A percentile compares a stretch with the other conserved stretches of the same genome.
Conservation (phyloP, 176 grass and related monocot species). For the Ananas comosus region DNA sequence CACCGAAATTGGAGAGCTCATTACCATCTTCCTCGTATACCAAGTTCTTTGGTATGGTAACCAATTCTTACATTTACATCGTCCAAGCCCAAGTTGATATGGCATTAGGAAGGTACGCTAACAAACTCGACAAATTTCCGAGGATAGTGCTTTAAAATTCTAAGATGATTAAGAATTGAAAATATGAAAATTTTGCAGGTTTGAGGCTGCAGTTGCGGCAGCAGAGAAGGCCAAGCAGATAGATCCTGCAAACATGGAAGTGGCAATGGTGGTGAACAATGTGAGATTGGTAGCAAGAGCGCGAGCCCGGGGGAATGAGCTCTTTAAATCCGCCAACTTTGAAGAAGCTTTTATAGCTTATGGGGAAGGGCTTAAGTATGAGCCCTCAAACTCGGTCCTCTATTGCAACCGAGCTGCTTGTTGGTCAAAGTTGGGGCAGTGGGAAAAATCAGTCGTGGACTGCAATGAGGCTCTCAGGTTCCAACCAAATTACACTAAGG, state of each 20-base stretch:
- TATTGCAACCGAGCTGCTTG: conserved; percentile 94
- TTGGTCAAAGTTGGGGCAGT: conserved; percentile 68
- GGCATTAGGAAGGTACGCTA: conserved; percentile 76
- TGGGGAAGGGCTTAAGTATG: conserved; percentile 82
- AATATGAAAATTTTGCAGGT: conserved; percentile 47
- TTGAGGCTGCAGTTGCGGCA: conserved; percentile 61
- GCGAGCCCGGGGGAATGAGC: conserved; percentile 73
- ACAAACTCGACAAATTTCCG: conserved; percentile 10
- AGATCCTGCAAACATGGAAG: conserved; percentile 51
- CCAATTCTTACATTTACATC: conserved; percentile 57
- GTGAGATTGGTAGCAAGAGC: conserved; percentile 71
- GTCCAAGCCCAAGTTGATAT: conserved; percentile 80
- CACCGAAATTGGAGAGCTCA: conserved; percentile 43
- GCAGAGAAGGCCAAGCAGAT: conserved; percentile 73
- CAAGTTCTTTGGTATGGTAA: conserved; percentile 60
- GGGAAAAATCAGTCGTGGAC: conserved; percentile 79
- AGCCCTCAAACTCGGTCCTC: conserved; percentile 72
- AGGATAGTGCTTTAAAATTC: background rate
- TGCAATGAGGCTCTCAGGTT: conserved; percentile 83
- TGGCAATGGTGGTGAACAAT: conserved; percentile 51
- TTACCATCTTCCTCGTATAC: conserved; percentile 24
- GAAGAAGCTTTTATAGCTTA: conserved; percentile 80
- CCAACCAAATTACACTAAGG: conserved; percentile 85
- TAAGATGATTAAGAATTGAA: conserved; percentile 8
- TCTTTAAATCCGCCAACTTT: conserved; percentile 79